Evolutionary conservation across 1,284 basidiomycete species (phyloP).

Genomic region (Blastosporella zonata): DNA sequence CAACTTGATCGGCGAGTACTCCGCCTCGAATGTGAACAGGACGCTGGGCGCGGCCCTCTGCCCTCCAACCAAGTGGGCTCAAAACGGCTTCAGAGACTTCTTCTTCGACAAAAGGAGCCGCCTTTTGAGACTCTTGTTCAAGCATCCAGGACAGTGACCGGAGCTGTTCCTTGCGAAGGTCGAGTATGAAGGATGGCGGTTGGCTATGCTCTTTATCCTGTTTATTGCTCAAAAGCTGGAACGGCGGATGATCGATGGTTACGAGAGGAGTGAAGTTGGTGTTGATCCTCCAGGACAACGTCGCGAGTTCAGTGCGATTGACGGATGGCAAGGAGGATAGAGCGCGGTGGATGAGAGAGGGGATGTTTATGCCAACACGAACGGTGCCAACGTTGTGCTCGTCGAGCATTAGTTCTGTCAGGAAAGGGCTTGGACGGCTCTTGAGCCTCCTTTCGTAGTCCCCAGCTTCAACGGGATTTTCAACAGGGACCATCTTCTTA

Average conservation of each 20-base stretch:
- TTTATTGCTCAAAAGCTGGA: constrained; percentile 77
- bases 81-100: constrained; percentile 91
- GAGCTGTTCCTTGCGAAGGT: constrained; percentile 81
- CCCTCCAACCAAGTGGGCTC: constrained; percentile 87
- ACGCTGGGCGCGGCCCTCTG: constrained; percentile 85
- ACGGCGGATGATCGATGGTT: constrained; percentile 60
- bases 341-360: constrained; percentile 87
- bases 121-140: constrained; percentile 66
- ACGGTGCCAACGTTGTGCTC: constrained; percentile 64
- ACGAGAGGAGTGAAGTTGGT: constrained; percentile 71
- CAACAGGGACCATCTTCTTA: constrained; percentile 67
- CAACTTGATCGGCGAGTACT: constrained; percentile 93
- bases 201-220: constrained; percentile 72
- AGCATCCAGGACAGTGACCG: constrained; percentile 95
- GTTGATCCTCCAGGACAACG: constrained; percentile 78
- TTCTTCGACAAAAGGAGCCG: constrained; percentile 83
- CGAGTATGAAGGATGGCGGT: constrained; percentile 74
- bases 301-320: constrained; percentile 48
- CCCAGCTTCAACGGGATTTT: constrained; percentile 82
- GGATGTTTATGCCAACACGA: constrained; percentile 84
- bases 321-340: constrained; percentile 72
- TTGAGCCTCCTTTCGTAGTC: constrained; percentile 88
- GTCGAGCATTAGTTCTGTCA: constrained; percentile 82
- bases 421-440: constrained; percentile 81
- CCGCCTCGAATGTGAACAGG: constrained; percentile 80